Base-by-base conservation (phyloP, 2,329 filamentous ascomycete species). In the Monilinia fructicola region DNA sequence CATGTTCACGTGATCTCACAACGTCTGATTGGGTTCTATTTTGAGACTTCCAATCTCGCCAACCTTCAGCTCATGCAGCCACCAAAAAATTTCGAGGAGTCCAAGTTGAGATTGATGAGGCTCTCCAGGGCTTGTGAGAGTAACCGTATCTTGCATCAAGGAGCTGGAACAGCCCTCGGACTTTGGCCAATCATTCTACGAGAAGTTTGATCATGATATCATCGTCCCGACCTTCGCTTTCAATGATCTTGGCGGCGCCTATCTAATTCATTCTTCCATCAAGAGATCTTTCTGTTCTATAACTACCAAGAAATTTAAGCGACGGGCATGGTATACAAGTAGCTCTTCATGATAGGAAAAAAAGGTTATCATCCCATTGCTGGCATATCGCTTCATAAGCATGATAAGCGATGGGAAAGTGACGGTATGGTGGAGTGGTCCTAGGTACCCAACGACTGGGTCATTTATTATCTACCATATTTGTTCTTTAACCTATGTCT, bases 21-120 rank as follows among this genome's bases (percentile, higher is more conserved):
- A 3, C 14, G 12, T 35, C 38, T 56, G 14, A 38, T 60, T 38
- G 58, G 28, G 48, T 50, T 50, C 28, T 60, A 65, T 65, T 60
- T 65, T 58, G 5, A 53, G 54, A 60, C 6, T 44, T 61, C 38
- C 26, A 53, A 59, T 65, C 44, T 53, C 55, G 18, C 55, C 26
- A 40, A 46, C 9, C 38, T 65, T 64, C 64, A 66, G 64, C 55
- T 66, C 35, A 48, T 61, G 64, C 64, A 66, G 55, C 64, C 64
- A 66, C 38, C 46, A 55, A 5, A 46, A 50, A 11, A 2, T 38
- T 60, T 18, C 18, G 50, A 60, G 44, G 38, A 28, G 38, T 35
- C 42, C 56, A 48, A 35, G 3, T 31, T 31, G 18, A 54, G 18
- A n/a, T n/a, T 54, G 4, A 48, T 60, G 44, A 60, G 56, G 58